Base-by-base conservation (phyloP, 2,329 filamentous ascomycete species). In the Geoglossum cookeanum region DNA sequence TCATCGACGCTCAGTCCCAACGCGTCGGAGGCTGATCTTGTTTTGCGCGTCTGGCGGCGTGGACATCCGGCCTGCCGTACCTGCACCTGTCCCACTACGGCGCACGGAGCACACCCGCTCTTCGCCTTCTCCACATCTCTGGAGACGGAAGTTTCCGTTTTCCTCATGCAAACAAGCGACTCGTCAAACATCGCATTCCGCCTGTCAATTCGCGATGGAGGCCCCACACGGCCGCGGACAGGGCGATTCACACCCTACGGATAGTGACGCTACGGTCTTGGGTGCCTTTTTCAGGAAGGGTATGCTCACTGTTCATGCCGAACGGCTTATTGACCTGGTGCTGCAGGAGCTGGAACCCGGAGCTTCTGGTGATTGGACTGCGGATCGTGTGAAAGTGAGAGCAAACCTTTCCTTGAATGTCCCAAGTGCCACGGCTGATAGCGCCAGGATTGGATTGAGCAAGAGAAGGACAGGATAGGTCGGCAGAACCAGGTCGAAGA, bases 241-340 rank as follows among this genome's bases (percentile, higher is more conserved):
- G 17, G 13, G 30, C 30, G 22, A 53, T 35, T 37, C 49, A n/a
- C n/a, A 32, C 37, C 15, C 44, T 35, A 29, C 54, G 15, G 27
- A 45, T 15, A 37, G 29, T 13, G 54, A 39, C n/a, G 54, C 8
- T 15, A 15, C 32, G 27, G 45, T 47, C 22, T n/a, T 55, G 27
- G n/a, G n/a, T 45, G 17, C 13, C 15, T 33, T 30, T 45, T 55
- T 55, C 22, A 32, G 27, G 22, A 35, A 17, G 32, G 54, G 54
- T 3, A 55, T 55, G 54, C 54, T 55, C 5, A 55, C 54, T 35
- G 54, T 45, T 45, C 54, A 55, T 30, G 54, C 54, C 30, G 35
- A 29, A 27, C 54, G 33, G 39, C 22, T 55, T 9, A 45, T 55
- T 55, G 22, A 29, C 33, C 54, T 45, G 13, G 54, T 37, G 17